Base-by-base conservation (phyloP, 768 basidiomycete genomes). In the Wakefieldia striispora region DNA sequence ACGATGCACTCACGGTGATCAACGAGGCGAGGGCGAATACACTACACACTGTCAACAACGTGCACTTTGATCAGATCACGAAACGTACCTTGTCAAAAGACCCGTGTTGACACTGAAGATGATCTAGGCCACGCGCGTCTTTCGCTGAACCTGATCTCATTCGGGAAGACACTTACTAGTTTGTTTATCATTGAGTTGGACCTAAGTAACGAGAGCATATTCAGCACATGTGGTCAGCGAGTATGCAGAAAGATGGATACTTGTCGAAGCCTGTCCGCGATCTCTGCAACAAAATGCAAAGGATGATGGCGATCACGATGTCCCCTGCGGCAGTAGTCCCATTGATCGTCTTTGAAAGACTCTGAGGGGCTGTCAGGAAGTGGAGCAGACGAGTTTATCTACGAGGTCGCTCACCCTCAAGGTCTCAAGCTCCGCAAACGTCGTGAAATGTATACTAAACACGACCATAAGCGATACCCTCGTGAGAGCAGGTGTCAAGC, bases 1-100 rank as follows among this genome's bases (percentile, higher is more conserved):
- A 2, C 0, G 17, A 41, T 17, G 33, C 17, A 33, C 66, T 20
- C 45, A 77, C 80, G 20, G 77, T 76, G 23, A 82, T 68, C 24
- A 84, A 65, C 16, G 82, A 82, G 41, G 72, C 74, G 29, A 82
- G 63, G 2, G 82, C 82, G 51, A 78, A 82, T 1, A 80, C 40
- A 53, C 81, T 64, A 40, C 11, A 7, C 1, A n/a, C 10, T 13
- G 40, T 64, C 40, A 64, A 31, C 26, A 34, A 54, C 26, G 35
- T 3, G 10, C 16, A 12, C 7, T 6, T 7, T 26, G 5, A 20
- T 33, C 29, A n/a, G 33, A 41, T 26, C 23, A 39, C n/a, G 6
- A 45, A 19, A 51, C 63, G 11, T 10, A 62, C 63, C 63, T 76
- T 11, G 67, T 69, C 39, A 67, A 43, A 13, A 69, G 60, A 42